Conservation (phyloP, 139 green algal genomes). For the Asterochloris erici region DNA sequence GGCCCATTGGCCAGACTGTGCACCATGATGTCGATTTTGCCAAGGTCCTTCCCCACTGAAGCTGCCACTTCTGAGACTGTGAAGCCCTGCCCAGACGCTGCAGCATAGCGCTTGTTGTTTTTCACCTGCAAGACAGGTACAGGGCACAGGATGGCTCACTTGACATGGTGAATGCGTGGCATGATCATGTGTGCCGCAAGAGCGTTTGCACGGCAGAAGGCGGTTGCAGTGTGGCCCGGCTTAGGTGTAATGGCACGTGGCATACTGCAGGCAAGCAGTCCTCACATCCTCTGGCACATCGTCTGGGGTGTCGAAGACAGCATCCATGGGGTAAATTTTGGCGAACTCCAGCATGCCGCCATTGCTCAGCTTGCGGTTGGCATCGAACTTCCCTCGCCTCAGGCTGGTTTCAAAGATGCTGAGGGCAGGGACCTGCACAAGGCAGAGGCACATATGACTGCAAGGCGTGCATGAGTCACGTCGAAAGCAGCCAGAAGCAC, state of each 20-base stretch:
- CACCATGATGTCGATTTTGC: constrained; percentile 95
- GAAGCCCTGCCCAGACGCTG: constrained; percentile 60
- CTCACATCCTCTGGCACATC: constrained; percentile 95
- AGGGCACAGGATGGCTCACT: not conserved
- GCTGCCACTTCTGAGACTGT: constrained; percentile 89
- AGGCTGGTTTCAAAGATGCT: constrained; percentile 96
- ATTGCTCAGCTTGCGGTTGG: constrained; percentile 84
- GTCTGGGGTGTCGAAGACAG: constrained; percentile 92
- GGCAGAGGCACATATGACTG: not conserved
- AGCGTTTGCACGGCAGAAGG: too few relatives aligned
- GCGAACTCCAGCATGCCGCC: constrained; percentile 92
- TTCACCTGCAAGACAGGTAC: constrained; percentile 46
- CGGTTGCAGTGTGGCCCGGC: too few relatives aligned
- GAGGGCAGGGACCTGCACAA: constrained; percentile 77
- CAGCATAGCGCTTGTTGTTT: constrained; percentile 96
- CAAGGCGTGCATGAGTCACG: not conserved
- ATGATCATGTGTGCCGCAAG: too few relatives aligned
- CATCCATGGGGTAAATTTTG: constrained; percentile 97
- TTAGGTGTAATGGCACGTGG: too few relatives aligned
- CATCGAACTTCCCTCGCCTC: constrained; percentile 94
- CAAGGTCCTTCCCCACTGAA: constrained; percentile 77
- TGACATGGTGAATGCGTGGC: too few relatives aligned
- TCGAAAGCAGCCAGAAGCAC: not conserved
- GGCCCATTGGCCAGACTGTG: constrained; percentile 98
- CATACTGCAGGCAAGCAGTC: too few relatives aligned